Conservation (phyloP, 768 basidiomycete species). For the Hemileccinum impolitum region DNA sequence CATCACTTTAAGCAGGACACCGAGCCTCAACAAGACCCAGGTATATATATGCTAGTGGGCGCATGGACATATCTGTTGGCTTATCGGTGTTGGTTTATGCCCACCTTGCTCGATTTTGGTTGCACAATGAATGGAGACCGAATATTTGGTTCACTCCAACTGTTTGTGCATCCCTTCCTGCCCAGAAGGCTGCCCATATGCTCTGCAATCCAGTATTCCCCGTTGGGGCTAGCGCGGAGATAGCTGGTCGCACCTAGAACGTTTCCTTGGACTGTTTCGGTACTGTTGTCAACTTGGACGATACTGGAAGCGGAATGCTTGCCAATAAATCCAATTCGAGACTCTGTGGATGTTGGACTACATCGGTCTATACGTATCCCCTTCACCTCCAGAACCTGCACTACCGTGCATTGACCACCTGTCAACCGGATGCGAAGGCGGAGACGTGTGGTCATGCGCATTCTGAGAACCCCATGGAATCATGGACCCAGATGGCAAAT, state of each 20-base stretch:
- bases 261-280: not conserved
- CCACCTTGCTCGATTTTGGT: not conserved
- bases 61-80: not conserved
- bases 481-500: constrained; percentile 28
- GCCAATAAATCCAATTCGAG: constrained; percentile 18
- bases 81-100: not conserved
- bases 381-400: constrained; percentile 22
- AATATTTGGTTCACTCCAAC: not conserved
- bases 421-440: constrained; percentile 31
- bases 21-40: not conserved
- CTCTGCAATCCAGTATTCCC: not conserved
- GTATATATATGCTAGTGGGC: constrained; percentile 16
- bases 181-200: not conserved
- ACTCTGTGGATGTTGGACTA: constrained; percentile 17
- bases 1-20: constrained; percentile 3
- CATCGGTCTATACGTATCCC: constrained; percentile 26
- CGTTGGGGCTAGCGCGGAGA: not conserved
- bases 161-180: not conserved
- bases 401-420: constrained; percentile 38
- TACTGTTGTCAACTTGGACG: constrained; percentile 1
- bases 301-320: constrained; percentile 3
- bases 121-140: not conserved
- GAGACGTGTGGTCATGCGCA: constrained; percentile 9
- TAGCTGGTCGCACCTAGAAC: not conserved
- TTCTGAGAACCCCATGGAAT: constrained; percentile 19